Evolutionary conservation across 2,329 filamentous ascomycete genomes (phyloP).

Genomic region (Microdochium bolleyi): DNA sequence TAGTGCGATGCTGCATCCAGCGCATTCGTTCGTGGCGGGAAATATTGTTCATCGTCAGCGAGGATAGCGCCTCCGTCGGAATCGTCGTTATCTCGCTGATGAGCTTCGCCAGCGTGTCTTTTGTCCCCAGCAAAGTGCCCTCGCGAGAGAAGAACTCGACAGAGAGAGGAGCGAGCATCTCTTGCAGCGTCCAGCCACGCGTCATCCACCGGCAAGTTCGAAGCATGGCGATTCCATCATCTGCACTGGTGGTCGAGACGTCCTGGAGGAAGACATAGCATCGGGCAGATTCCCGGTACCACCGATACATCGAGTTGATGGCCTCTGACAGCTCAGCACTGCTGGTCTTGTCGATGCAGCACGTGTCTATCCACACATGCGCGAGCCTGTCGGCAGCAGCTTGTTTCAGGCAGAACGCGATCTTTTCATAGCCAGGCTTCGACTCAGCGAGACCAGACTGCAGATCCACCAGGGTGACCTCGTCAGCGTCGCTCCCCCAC

Average conservation of each 20-base stretch:
- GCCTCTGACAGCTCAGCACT: not conserved
- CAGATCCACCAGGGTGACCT: not conserved
- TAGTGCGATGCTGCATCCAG: not conserved
- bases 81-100: not conserved
- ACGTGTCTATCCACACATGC: not conserved
- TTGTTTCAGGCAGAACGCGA: not conserved
- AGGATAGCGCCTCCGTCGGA: not conserved
- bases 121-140: not conserved
- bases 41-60: not conserved
- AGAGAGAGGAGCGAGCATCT: not conserved
- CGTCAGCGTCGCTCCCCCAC: not conserved
- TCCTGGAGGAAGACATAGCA: not conserved
- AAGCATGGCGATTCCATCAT: not conserved
- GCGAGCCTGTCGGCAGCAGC: not conserved
- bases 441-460: not conserved
- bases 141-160: not conserved
- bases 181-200: not conserved
- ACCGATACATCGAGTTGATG: conserved; percentile 1
- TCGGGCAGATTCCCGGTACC: not conserved
- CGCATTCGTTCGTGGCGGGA: not conserved
- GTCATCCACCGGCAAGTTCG: not conserved
- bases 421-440: not conserved
- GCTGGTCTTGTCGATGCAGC: not conserved
- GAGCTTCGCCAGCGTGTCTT: not conserved
- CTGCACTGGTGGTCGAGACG: not conserved